Base-by-base conservation (phyloP, 257 asterid species). In the Buddleja alternifolia region DNA sequence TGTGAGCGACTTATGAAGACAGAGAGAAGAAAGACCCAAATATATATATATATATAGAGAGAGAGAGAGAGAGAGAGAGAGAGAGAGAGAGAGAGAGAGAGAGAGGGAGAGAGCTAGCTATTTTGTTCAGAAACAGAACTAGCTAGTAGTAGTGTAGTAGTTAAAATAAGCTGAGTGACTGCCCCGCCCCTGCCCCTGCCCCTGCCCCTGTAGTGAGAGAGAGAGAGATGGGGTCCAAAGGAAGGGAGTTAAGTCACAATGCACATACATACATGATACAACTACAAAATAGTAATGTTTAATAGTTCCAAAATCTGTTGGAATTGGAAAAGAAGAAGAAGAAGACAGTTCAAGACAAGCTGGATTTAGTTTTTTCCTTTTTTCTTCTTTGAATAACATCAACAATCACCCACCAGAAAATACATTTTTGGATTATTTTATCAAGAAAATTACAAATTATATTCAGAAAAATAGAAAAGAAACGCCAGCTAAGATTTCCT, bases 261-360 rank as follows among this genome's bases (percentile, higher is more conserved):
- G 63, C 60, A 68, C 34, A 73, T 55, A 19, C 32, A 47, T 36
- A 42, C 56, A 69, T 19, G 55, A 48, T 32, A 36, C 51, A 40
- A 34, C 39, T 45, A 24, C 50, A 70, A n/a, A n/a, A n/a, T n/a
- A 69, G 16, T 67, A 4, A 55, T 20, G 16, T 63, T 44, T 50
- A 67, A 66, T 24, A 67, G 46, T 40, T 16, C 52, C 24, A 65
- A 47, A 15, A 55, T 42, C 8, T 44, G 4, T 0, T 20, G 19
- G 3, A 6, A 52, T 56, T 24, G 58, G 34, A 39, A 3, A 10
- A 25, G 65, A 61, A 10, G 41, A 36, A 63, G 57, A n/a, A 17
- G 53, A 41, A 51, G 64, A 74, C 77, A 81, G 77, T 75, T 75
- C 65, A 67, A 50, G 56, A 60, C 69, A 41, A 78, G 83, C 81